These are phyloP conservation scores for Camelina sativa DNA, from an alignment of 345 rosid species.

Conservation along the genomic window DNA sequence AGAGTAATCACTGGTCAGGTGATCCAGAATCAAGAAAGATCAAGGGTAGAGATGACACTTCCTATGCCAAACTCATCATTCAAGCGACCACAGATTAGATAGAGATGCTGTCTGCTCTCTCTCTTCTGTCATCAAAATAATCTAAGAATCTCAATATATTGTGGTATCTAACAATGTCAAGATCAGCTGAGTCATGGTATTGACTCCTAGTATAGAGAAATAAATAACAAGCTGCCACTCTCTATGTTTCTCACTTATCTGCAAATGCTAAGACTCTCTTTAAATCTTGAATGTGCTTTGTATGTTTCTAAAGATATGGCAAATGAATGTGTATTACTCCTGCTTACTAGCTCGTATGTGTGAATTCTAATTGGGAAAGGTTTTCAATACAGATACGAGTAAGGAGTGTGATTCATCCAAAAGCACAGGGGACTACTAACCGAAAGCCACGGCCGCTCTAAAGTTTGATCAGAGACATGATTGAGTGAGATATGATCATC, in stretches of 20 bases:
- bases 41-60: constrained; percentile 43
- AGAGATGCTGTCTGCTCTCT: constrained; percentile 64
- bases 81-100: constrained; percentile 46
- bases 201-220: constrained; percentile 32
- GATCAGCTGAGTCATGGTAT: constrained; percentile 36
- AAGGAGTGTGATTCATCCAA: constrained; percentile 37
- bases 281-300: constrained; percentile 17
- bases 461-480: constrained; percentile 54
- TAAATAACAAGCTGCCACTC: constrained; percentile 20
- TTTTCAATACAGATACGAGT: constrained; percentile 39
- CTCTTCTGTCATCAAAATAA: constrained; percentile 74
- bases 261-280: neutral
- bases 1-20: constrained; percentile 42
- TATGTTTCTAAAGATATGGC: constrained; percentile 29
- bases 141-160: neutral
- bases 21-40: constrained; percentile 40
- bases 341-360: neutral
- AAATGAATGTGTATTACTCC: constrained; percentile 6
- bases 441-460: constrained; percentile 37
- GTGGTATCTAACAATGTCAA: constrained; percentile 32
- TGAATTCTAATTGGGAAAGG: constrained; percentile 36
- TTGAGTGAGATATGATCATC: too few species aligned
- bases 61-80: constrained; percentile 44
- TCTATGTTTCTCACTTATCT: constrained; percentile 20
- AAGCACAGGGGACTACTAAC: constrained; percentile 34